Conservation (phyloP, 2,329 filamentous ascomycete species). For the Tolypocladium capitatum region DNA sequence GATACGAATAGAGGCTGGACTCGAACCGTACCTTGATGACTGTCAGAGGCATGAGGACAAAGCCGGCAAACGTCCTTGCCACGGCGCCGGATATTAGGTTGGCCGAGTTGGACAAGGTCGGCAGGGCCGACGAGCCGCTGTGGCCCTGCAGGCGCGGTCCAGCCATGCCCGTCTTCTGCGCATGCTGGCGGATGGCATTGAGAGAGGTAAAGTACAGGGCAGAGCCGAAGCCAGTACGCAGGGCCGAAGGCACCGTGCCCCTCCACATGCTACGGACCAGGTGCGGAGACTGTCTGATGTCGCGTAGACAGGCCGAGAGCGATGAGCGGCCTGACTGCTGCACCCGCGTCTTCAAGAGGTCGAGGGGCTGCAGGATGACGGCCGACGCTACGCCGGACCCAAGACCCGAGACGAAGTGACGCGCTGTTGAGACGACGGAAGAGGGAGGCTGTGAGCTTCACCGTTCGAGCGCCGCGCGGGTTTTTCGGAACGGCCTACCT, state of each 20-base stretch:
- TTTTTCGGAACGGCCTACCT: constrained; percentile 2
- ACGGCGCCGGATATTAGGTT: constrained; percentile 78
- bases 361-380: constrained; percentile 82
- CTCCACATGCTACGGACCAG: constrained; percentile 69
- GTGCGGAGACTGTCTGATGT: constrained; percentile 42
- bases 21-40: constrained; percentile 96
- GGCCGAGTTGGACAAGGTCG: constrained; percentile 68
- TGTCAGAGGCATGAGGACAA: constrained; percentile 89
- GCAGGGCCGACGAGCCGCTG: constrained; percentile 54
- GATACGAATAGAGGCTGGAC: constrained; percentile 73
- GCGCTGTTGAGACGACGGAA: constrained; percentile 32
- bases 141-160: constrained; percentile 10
- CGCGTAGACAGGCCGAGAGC: constrained; percentile 28
- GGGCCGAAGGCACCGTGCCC: constrained; percentile 80
- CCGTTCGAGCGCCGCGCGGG: neutral
- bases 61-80: constrained; percentile 74
- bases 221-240: constrained; percentile 84
- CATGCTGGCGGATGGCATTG: constrained; percentile 64
- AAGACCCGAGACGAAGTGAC: constrained; percentile 82
- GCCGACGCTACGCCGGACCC: constrained; percentile 79
- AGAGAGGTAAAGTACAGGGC: constrained; percentile 89
- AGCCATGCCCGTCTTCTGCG: constrained; percentile 19
- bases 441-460: neutral
- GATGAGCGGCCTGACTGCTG: constrained; percentile 71
- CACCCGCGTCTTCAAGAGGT: constrained; percentile 90